Conservation (phyloP, 2,329 filamentous ascomycete genomes). For the Ophiostoma novo-ulmi region DNA sequence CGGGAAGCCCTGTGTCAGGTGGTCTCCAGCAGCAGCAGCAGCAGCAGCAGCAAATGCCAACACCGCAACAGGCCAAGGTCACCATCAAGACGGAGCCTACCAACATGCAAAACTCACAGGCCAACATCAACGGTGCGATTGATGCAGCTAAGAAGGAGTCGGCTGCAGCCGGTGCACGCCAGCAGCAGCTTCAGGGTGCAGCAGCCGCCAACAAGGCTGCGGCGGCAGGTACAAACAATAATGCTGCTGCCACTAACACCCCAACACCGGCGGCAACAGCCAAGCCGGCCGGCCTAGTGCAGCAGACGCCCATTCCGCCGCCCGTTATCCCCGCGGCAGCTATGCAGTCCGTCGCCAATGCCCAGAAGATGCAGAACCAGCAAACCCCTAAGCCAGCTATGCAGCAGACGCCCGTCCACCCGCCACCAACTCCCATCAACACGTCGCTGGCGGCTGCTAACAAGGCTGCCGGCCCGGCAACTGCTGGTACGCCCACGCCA, state of each 20-base stretch:
- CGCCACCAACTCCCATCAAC: conserved; percentile 43
- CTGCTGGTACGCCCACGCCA: conserved; percentile 45
- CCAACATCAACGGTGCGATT: conserved; percentile 42
- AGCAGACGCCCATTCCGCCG: conserved; percentile 28
- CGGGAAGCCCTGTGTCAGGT: conserved; percentile 9
- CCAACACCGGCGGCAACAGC: not conserved
- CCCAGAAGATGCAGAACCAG: conserved; percentile 24
- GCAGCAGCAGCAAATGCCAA: conserved; percentile 14
- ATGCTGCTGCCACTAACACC: not conserved
- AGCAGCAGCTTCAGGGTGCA: conserved; percentile 26
- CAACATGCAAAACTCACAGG: conserved; percentile 34
- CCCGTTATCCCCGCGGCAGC: conserved; percentile 27
- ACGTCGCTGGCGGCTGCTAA: conserved; percentile 41
- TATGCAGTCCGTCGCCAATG: conserved; percentile 23
- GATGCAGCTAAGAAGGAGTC: conserved; percentile 46
- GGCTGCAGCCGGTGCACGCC: conserved; percentile 30
- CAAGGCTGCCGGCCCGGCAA: conserved; percentile 34
- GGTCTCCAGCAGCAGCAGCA: conserved; percentile 20
- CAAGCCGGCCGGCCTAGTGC: conserved; percentile 22
- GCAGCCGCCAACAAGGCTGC: conserved; percentile 20
- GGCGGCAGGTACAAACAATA: conserved; percentile 20
- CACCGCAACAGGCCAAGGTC: conserved; percentile 12
- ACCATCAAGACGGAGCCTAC: conserved; percentile 30
- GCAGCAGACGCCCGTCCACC: conserved; percentile 29
- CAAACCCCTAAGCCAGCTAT: conserved; percentile 28